A percentile compares a stretch with the other conserved stretches of the same genome.
Conservation (phyloP, 371 early-diverging fungal genomes). For the Syncephalastrum monosporum region DNA sequence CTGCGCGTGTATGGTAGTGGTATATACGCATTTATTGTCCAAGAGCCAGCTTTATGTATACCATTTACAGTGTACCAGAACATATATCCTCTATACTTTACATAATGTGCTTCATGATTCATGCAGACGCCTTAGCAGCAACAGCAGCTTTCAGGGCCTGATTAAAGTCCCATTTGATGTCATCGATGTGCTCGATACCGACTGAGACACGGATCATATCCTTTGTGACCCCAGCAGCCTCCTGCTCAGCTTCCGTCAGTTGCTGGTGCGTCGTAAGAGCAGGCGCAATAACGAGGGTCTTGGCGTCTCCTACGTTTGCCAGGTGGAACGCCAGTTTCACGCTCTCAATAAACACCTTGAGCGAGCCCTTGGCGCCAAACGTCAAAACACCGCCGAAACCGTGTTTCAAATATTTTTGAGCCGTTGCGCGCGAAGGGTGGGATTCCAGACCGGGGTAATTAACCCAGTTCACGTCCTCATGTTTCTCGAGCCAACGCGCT, state of each 20-base stretch:
- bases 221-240: constrained; percentile 72
- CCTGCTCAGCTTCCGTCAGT: constrained; percentile 77
- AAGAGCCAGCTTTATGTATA: too few species aligned
- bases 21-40: too few species aligned
- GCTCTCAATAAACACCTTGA: constrained; percentile 62
- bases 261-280: constrained; percentile 86
- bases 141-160: constrained; percentile 45
- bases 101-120: too few species aligned
- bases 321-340: constrained; percentile 80
- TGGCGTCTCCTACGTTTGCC: constrained; percentile 90
- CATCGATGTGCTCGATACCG: constrained; percentile 90
- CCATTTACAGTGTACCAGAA: too few species aligned
- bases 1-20: too few species aligned
- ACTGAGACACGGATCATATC: constrained; percentile 86
- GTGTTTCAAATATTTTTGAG: constrained; percentile 71
- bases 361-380: constrained; percentile 76
- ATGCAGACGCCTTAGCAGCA: too few species aligned
- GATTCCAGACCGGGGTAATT: constrained; percentile 81
- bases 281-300: constrained; percentile 85
- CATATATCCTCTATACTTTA: too few species aligned
- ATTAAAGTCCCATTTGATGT: constrained; percentile 79
- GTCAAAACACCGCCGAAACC: constrained; percentile 87
- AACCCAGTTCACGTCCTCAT: constrained; percentile 74
- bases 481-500: constrained; percentile 74
- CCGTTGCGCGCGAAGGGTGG: constrained; percentile 72